A percentile compares a stretch with the other conserved stretches of the same genome.
phyloP scores from a whole-genome alignment of 2,329 filamentous ascomycete genomes.

The Ophiostoma angusticollis region DNA sequence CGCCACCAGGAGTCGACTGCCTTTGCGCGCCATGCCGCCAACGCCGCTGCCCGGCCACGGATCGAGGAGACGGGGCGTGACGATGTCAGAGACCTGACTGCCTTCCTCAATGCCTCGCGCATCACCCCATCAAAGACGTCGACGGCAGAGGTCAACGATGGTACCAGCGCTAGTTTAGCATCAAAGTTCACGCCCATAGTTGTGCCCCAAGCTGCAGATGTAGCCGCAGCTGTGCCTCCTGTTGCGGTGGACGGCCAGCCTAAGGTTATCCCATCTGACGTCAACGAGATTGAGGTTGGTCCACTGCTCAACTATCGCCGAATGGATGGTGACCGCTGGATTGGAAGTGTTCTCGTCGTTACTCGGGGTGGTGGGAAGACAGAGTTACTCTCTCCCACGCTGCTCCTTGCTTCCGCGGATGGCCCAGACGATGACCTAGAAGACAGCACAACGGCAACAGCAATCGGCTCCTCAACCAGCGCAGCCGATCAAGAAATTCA shows the following conservation, averaged over 20 bases:
- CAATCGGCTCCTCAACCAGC: too few species aligned
- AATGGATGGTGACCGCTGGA: constrained; percentile 59
- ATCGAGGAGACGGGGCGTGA: constrained; percentile 28
- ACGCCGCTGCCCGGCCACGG: constrained; percentile 21
- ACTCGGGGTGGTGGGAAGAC: constrained; percentile 55
- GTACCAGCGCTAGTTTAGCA: background rate
- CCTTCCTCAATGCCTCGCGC: constrained; percentile 43
- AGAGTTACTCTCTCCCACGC: constrained; percentile 43
- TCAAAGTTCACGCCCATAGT: constrained; percentile 10
- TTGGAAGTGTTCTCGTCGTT: constrained; percentile 77
- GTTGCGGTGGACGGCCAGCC: background rate
- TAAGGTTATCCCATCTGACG: constrained; percentile 23
- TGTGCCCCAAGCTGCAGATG: constrained; percentile 3
- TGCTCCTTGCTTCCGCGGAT: constrained; percentile 36
- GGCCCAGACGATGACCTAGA: too few species aligned
- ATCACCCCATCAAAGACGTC: constrained; percentile 28
- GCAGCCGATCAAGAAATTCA: constrained; percentile 36
- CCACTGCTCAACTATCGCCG: constrained; percentile 67
- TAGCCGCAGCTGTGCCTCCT: background rate
- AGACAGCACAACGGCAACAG: too few species aligned
- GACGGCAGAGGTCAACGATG: constrained; percentile 13
- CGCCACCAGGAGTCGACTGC: constrained; percentile 50
- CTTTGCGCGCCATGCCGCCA: constrained; percentile 36
- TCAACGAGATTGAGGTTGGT: constrained; percentile 53
- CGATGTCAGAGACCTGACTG: constrained; percentile 37